Evolutionary conservation across 164 flowering plant species (phyloP), one percentile per base, ranked within the genome.

Genomic region (Stephania japonica): DNA sequence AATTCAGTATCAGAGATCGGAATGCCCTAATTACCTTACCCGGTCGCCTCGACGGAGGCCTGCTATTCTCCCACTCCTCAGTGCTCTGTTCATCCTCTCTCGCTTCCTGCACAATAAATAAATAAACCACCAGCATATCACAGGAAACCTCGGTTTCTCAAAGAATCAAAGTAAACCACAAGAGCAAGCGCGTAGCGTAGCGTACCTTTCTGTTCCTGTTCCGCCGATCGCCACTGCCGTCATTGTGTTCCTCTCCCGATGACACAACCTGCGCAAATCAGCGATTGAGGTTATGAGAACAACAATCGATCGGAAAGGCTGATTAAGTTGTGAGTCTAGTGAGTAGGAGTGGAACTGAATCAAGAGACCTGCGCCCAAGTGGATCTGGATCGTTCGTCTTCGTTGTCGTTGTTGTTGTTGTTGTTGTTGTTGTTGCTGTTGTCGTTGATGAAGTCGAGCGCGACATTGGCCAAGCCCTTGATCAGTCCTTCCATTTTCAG

Each of bases 401-500:
- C 70, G 61, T 78, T 70, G 18, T 16, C 19, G 18, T 75, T 76
- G 25, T 75, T 53, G 67, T 76, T 24, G 65, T 68, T 68, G 73
- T 63, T 42, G 61, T 78, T 70, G 18, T 16, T 5, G 18, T 75
- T 76, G 61, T 78, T 70, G 18, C 4, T 5, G 18, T 75, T 76
- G 69, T 65, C 61, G 62, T 64, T 74, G 14, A 68, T 62, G 23
- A 62, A 63, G 38, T 86, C 95, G 69, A 91, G 69, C 1, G 90
- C 90, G n/a, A 87, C 91, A 73, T 90, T 83, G 47, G 86, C 63
- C 78, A 94, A 73, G 44, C 91, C 98, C 85, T 88, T 89, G 75
- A 94, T 86, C 80, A 94, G 78, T 69, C 93, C 94, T 5, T 94
- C 96, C 98, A 94, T 91, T 32, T 14, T 44, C 12, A 13, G 56